A percentile compares a stretch with the other conserved stretches of the same genome.
Conservation (phyloP, 139 green algal species). For the Volvox africanus region DNA sequence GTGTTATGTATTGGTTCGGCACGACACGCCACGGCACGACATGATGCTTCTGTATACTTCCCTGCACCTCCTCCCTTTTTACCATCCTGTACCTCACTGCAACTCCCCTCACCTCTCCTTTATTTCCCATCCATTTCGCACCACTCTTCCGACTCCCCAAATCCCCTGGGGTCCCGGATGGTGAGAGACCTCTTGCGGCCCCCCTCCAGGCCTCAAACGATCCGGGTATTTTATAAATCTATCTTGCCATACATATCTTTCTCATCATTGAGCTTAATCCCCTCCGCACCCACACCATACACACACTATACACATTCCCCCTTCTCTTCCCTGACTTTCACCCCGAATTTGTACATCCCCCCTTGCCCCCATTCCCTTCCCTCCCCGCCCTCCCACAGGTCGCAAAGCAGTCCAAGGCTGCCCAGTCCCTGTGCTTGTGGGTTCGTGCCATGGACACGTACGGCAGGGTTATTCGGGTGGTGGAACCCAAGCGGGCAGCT, state of each 20-base stretch:
- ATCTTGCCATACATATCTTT: too few species aligned
- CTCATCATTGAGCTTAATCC: too few species aligned
- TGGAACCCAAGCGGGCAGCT: slow-evolving; percentile 66
- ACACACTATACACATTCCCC: background rate
- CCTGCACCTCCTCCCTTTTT: background rate
- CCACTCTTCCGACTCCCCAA: background rate
- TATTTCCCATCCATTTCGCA: background rate
- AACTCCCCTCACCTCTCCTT: background rate
- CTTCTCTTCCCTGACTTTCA: background rate
- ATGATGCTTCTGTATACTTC: too few species aligned
- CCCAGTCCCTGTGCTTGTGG: slow-evolving; percentile 88
- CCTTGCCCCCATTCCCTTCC: background rate
- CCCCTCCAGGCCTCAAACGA: too few species aligned
- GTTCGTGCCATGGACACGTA: slow-evolving; percentile 89
- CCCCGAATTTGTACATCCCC: background rate
- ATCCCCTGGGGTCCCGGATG: too few species aligned
- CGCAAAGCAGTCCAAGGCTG: slow-evolving; percentile 80
- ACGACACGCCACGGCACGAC: too few species aligned
- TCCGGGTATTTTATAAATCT: too few species aligned
- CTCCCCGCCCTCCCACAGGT: slow-evolving; percentile 54
- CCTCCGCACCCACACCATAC: background rate
- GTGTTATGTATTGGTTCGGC: too few species aligned
- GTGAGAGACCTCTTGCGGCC: too few species aligned
- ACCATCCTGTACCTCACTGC: background rate
- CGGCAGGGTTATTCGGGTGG: slow-evolving; percentile 52